These are phyloP conservation scores for Serendipita sp. DNA, from an alignment of 768 basidiomycete genomes.

Conservation along the genomic window DNA sequence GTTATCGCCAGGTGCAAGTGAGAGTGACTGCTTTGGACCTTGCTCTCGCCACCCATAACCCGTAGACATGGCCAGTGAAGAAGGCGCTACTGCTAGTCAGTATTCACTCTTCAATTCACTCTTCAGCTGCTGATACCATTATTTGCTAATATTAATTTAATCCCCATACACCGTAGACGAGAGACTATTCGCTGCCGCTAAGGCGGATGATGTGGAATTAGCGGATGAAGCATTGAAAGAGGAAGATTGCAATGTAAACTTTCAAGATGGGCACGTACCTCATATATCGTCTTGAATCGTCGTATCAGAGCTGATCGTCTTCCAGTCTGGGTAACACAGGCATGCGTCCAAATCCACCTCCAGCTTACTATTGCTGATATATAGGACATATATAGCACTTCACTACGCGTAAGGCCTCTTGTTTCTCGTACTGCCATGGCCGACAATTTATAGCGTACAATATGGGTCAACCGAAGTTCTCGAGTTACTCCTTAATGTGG, in stretches of 20 bases:
- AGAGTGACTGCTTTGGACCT: not conserved
- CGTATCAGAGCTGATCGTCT: not conserved
- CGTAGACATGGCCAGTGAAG: not conserved
- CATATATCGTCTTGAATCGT: slow-evolving; percentile 7
- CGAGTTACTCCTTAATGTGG: slow-evolving; percentile 55
- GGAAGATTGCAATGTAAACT: slow-evolving; percentile 54
- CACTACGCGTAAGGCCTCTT: slow-evolving; percentile 49
- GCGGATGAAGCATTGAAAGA: slow-evolving; percentile 43
- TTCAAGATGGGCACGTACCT: slow-evolving; percentile 51
- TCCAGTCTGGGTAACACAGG: slow-evolving; percentile 60
- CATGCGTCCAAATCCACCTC: slow-evolving; percentile 22
- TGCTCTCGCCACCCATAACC: slow-evolving; percentile 1
- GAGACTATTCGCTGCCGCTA: slow-evolving; percentile 54
- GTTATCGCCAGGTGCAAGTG: not conserved
- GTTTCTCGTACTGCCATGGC: not conserved
- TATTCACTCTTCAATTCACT: not conserved
- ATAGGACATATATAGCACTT: slow-evolving; percentile 28
- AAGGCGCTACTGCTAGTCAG: not conserved
- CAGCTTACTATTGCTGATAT: not conserved
- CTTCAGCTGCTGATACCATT: no score
- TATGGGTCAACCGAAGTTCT: slow-evolving; percentile 46
- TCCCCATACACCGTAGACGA: slow-evolving; percentile 34
- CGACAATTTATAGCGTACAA: slow-evolving; percentile 25
- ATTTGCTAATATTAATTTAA: no score
- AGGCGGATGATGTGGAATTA: slow-evolving; percentile 54